Evolutionary conservation across 257 asterid species (phyloP).

Genomic region (Nicotiana tomentosiformis): DNA sequence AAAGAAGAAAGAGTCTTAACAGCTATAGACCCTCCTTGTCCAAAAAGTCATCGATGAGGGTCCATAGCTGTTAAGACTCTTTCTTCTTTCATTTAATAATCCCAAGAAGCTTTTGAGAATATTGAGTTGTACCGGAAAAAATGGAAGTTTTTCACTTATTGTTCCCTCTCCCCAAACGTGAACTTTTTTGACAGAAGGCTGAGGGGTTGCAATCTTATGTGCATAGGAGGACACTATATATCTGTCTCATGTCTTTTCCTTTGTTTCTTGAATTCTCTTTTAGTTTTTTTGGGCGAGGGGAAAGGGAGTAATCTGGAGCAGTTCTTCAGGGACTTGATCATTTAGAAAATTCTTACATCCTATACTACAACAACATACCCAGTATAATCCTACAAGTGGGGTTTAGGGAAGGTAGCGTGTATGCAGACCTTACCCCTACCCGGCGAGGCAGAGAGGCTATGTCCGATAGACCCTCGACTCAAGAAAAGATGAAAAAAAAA

Average conservation of each 20-base stretch:
- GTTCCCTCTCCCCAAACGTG: neutral
- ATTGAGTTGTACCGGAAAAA: neutral
- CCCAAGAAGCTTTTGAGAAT: neutral
- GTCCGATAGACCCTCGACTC: too few species aligned
- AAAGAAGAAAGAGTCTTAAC: neutral
- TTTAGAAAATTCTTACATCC: too few species aligned
- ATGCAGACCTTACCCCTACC: too few species aligned
- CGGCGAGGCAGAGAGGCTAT: too few species aligned
- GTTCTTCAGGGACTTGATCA: neutral
- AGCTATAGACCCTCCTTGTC: neutral
- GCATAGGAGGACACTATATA: neutral
- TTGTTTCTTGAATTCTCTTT: neutral
- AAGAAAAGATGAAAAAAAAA: too few species aligned
- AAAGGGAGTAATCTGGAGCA: neutral
- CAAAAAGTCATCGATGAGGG: neutral
- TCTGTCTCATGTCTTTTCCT: neutral
- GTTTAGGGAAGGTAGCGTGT: too few species aligned
- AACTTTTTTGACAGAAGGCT: neutral
- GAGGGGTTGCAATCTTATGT: neutral
- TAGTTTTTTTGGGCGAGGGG: neutral
- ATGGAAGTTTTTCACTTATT: neutral
- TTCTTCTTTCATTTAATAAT: neutral
- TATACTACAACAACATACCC: too few species aligned
- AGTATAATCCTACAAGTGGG: too few species aligned
- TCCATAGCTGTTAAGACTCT: neutral